phyloP scores from a whole-genome alignment of 1,139 yeast genomes.

The Schizosaccharomyces versatilis region DNA sequence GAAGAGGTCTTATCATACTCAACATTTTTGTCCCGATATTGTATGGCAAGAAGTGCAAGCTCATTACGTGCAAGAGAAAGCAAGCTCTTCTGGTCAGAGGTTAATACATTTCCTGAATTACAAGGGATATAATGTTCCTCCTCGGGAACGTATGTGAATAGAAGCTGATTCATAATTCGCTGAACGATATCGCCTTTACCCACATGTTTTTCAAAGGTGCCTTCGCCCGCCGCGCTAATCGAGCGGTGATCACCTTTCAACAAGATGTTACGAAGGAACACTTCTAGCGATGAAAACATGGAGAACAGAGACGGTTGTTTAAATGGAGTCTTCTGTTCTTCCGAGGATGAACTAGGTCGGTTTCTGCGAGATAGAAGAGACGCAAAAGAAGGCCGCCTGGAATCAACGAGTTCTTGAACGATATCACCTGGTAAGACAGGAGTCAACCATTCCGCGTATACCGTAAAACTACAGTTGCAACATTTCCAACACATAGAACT shows the following conservation, averaged over 20 bases:
- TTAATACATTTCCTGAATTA: neutral
- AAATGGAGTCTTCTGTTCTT: neutral
- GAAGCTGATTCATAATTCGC: neutral
- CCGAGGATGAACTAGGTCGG: neutral
- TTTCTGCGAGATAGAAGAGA: neutral
- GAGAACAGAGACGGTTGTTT: neutral
- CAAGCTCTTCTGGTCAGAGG: neutral
- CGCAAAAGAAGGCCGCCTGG: slow-evolving; percentile 1
- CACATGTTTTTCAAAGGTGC: neutral
- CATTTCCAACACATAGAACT: neutral
- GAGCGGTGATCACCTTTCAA: neutral
- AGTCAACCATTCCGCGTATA: neutral
- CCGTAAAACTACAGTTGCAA: too few relatives aligned
- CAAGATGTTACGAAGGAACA: neutral
- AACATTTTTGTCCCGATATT: neutral
- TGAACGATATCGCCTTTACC: neutral
- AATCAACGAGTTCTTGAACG: neutral
- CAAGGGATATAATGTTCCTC: neutral
- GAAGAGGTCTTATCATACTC: neutral
- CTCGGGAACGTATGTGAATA: neutral
- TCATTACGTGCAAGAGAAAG: neutral
- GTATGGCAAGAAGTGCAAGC: neutral
- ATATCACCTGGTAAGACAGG: neutral
- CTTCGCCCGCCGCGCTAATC: neutral
- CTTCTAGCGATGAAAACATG: neutral